Evolutionary conservation across 2,329 filamentous ascomycete species (phyloP), one percentile per base, ranked within the genome.

Genomic region (Aspergillus niger): DNA sequence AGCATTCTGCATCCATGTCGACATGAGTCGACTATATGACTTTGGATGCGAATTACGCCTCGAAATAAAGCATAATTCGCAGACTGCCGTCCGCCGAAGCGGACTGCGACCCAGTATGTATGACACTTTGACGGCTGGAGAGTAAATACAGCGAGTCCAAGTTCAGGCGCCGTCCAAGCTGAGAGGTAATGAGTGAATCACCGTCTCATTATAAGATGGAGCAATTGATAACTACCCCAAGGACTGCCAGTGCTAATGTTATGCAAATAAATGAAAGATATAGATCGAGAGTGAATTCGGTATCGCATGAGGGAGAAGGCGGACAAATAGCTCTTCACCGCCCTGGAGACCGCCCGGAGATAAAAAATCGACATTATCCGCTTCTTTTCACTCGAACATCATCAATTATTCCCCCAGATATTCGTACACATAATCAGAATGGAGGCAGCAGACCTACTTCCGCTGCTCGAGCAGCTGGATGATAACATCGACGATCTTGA

Each of bases 401-500:
- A 20, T 43, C 17, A 10, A 66, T 60, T 53, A 61, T 52, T 38
- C 39, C 24, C 24, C 53, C 55, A 51, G 8, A 58, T 39, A 15
- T 8, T n/a, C 51, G 55, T 36, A 36, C 32, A 36, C 32, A 36
- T 36, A 36, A 36, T 36, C 59, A 57, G 54, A 39, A 86, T 86
- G 84, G 84, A 86, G 41, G 74, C 79, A 15, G 65, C 78, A 65
- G 83, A 90, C 70, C 81, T 95, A 56, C 78, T 83, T 8, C 85
- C 89, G 30, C 84, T 91, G 55, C 81, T 96, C 54, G 86, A 90
- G 69, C 85, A 88, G 74, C 86, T 97, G 55, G 89, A 92, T 66
- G 85, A 86, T 67, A 87, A 92, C 73, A 85, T 98, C 54, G 91
- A 96, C 77, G 85, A 89, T 58, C 84, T 98, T 50, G 87, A 96